phyloP scores from a whole-genome alignment of 257 asterid genomes.

The Fraxinus anomala region DNA sequence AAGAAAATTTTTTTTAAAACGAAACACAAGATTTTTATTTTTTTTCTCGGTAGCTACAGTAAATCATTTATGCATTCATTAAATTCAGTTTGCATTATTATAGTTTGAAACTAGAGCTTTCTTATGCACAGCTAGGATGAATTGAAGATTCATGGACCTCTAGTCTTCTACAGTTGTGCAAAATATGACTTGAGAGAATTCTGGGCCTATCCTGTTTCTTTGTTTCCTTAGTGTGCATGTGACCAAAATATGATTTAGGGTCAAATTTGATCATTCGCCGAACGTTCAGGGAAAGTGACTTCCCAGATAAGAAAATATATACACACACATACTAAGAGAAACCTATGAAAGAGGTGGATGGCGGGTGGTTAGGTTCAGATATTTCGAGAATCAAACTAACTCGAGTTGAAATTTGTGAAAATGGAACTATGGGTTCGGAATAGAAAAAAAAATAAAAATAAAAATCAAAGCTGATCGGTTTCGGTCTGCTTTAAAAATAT shows the following conservation, averaged over 20 bases:
- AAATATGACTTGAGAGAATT: conserved; percentile 1
- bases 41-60: too few relatives aligned
- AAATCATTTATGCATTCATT: too few relatives aligned
- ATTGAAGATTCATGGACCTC: not conserved
- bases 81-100: not conserved
- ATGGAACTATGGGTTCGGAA: too few relatives aligned
- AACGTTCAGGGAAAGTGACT: too few relatives aligned
- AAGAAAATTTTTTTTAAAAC: too few relatives aligned
- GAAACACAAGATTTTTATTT: too few relatives aligned
- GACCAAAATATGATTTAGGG: not conserved
- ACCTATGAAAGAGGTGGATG: not conserved
- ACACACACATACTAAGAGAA: not conserved
- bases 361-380: not conserved
- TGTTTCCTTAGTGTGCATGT: not conserved
- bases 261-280: not conserved
- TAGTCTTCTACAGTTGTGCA: not conserved
- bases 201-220: not conserved
- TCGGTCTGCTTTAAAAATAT: too few relatives aligned
- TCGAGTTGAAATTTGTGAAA: too few relatives aligned
- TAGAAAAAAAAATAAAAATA: too few relatives aligned
- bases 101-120: not conserved
- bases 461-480: too few relatives aligned
- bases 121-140: not conserved
- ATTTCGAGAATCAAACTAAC: not conserved
- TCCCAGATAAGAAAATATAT: not conserved